Evolutionary conservation across 2,329 filamentous ascomycete species (phyloP).

Genomic region (Pseudogymnoascus sp.): DNA sequence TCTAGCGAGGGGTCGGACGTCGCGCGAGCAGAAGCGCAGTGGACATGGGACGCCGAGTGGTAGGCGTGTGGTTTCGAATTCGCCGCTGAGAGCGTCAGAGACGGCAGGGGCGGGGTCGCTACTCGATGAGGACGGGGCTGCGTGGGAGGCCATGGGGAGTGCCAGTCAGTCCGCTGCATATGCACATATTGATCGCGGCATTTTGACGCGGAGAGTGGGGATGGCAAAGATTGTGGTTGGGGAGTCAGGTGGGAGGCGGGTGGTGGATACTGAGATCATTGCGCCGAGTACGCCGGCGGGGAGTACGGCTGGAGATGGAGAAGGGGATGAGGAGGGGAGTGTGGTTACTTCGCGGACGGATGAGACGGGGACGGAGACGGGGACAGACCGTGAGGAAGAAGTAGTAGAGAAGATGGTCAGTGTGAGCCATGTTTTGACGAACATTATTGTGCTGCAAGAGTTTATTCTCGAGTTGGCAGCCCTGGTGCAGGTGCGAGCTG

Average conservation of each 20-base stretch:
- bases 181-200: constrained; percentile 55
- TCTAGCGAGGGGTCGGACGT: background rate
- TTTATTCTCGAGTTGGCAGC: constrained; percentile 72
- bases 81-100: background rate
- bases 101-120: background rate
- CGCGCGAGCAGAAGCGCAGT: background rate
- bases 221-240: constrained; percentile 30
- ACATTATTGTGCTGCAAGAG: constrained; percentile 69
- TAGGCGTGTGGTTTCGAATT: background rate
- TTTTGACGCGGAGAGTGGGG: constrained; percentile 47
- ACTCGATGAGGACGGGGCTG: background rate
- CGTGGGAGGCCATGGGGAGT: background rate
- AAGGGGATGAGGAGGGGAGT: constrained; percentile 17
- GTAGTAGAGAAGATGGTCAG: constrained; percentile 41
- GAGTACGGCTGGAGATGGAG: constrained; percentile 20
- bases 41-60: background rate
- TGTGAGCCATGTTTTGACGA: constrained; percentile 71
- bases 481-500: constrained; percentile 64
- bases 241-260: background rate
- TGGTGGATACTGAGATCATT: constrained; percentile 10
- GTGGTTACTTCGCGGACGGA: constrained; percentile 7
- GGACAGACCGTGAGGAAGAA: constrained; percentile 19
- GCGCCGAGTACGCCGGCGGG: constrained; percentile 11
- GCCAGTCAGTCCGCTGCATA: constrained; percentile 49
- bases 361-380: constrained; percentile 16